Evolutionary conservation across 371 early-diverging fungal genomes (phyloP).

Genomic region (Mortierella sp.): DNA sequence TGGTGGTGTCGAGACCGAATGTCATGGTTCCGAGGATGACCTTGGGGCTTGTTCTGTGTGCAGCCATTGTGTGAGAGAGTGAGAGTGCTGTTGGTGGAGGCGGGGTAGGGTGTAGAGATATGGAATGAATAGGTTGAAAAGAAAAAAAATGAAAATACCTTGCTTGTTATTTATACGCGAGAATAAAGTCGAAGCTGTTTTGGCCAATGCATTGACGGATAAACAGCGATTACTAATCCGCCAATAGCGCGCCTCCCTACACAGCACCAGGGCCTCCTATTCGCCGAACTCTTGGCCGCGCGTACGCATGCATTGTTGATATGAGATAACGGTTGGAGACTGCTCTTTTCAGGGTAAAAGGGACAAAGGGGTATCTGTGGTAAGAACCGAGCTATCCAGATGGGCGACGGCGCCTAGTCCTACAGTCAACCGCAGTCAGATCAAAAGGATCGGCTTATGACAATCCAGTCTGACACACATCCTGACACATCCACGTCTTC

Average conservation of each 20-base stretch:
- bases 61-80: slow-evolving; percentile 6
- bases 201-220: neutral
- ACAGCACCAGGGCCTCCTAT: too few species aligned
- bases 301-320: too few species aligned
- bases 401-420: too few species aligned
- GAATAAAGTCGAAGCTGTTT: neutral
- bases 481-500: too few species aligned
- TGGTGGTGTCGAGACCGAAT: slow-evolving; percentile 24
- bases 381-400: neutral
- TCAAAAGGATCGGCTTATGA: too few species aligned
- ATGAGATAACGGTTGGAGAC: too few species aligned
- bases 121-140: neutral
- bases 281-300: too few species aligned
- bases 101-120: neutral
- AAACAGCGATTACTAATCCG: neutral
- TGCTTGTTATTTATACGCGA: neutral
- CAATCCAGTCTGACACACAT: too few species aligned
- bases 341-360: neutral
- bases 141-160: slow-evolving; percentile 61
- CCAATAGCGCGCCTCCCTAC: too few species aligned
- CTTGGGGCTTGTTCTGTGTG: slow-evolving; percentile 12
- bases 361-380: neutral
- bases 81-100: neutral
- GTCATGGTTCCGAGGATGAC: slow-evolving; percentile 33
- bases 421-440: too few species aligned